Base-by-base conservation (phyloP, 129 eudicot species). In the Ambrosia artemisiifolia region DNA sequence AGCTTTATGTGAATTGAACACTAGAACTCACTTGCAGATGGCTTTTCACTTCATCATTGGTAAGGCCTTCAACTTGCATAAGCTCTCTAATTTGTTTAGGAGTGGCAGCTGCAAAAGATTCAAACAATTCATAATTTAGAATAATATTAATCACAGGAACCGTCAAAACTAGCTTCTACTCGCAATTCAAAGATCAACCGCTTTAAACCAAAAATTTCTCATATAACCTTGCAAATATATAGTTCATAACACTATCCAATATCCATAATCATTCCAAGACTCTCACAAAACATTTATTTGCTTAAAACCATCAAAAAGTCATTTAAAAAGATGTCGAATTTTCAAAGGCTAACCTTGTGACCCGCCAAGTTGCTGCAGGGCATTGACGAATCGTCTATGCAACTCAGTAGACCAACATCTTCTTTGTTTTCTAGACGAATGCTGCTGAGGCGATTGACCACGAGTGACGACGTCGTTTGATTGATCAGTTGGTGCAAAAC, bases 21-120 rank as follows among this genome's bases (percentile, higher is more conserved):
- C 40, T 12, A 61, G 24, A 14, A 85, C 89, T 33, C 76, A 93
- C 98, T 81, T 93, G 98, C 81, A 93, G 76, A 87, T 93, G 98
- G 80, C 98, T 93, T 88, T 92, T 92, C 75, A 92, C 98, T 85
- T 92, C 98, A 40, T 92, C 98, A 24, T 92, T 92, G 9, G 98
- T 92, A 54, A 92, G 95, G 4, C 95, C 96, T 80, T 93, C 92
- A 2, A 93, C 96, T 75, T 85, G 95, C 96, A 93, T 93, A 14
- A 83, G 88, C 80, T 93, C 98, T 76, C 96, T 81, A 65, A 93
- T 93, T 78, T 89, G 96, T 85, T 93, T 93, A 35, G 98, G 98
- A 11, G 98, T 93, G 19, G 98, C 98, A 32, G 78, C 98, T 93
- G 95, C 78, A 78, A 75, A 79, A 20, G 34, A 55, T 33, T 59